phyloP scores from a whole-genome alignment of 1,284 basidiomycete genomes.

The Phellinidium pouzarii region DNA sequence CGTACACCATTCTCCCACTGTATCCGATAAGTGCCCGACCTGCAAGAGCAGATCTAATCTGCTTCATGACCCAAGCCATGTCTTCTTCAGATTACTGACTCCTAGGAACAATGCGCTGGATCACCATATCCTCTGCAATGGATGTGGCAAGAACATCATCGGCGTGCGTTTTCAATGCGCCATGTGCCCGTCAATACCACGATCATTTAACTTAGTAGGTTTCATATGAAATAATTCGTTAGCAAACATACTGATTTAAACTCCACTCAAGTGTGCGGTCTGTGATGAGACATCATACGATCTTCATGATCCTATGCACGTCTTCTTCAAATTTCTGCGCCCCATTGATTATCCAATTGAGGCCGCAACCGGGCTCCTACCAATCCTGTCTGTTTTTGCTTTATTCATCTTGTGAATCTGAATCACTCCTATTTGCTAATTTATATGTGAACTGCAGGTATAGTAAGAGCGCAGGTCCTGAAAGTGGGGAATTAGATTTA shows the following conservation, averaged over 20 bases:
- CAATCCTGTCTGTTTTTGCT: slow-evolving; percentile 46
- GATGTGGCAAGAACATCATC: slow-evolving; percentile 56
- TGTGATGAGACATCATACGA: slow-evolving; percentile 76
- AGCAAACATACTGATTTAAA: background rate
- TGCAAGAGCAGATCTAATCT: too few species aligned
- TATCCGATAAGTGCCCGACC: too few species aligned
- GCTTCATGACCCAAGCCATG: too few species aligned
- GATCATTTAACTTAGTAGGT: slow-evolving; percentile 58
- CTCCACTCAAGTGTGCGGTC: slow-evolving; percentile 59
- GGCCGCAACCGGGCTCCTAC: slow-evolving; percentile 54
- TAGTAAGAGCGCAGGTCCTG: slow-evolving; percentile 57
- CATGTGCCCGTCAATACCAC: slow-evolving; percentile 53
- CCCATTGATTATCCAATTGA: slow-evolving; percentile 69
- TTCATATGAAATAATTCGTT: background rate
- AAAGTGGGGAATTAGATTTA: slow-evolving; percentile 33
- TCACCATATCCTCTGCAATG: slow-evolving; percentile 53
- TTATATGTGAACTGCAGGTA: too few species aligned
- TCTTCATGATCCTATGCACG: slow-evolving; percentile 75
- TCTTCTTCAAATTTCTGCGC: slow-evolving; percentile 80
- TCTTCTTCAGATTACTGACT: too few species aligned
- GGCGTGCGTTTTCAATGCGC: slow-evolving; percentile 75
- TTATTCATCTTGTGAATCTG: too few species aligned
- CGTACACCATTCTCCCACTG: too few species aligned
- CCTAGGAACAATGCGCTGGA: too few species aligned
- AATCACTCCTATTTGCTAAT: slow-evolving; percentile 9